Percentiles rank a stretch among this genome's conserved stretches.
phyloP scores from a whole-genome alignment of 106 monocot species.

The Gastrodia elata region DNA sequence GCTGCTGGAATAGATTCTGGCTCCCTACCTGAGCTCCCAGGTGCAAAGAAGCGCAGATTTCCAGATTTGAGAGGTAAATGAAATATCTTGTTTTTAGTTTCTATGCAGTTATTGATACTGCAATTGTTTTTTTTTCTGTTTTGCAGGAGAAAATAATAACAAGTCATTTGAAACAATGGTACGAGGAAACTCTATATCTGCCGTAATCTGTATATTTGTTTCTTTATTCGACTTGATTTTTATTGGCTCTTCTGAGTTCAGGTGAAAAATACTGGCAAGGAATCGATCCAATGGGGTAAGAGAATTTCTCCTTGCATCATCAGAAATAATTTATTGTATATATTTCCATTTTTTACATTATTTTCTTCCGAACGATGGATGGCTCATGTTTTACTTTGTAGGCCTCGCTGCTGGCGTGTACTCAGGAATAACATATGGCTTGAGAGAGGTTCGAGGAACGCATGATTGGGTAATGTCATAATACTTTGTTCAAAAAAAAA shows the following conservation, averaged over 20 bases:
- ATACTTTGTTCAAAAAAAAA: not conserved
- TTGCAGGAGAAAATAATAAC: slow-evolving; percentile 56
- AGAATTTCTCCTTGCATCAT: not conserved
- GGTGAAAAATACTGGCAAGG: slow-evolving; percentile 69
- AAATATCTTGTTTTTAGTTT: not conserved
- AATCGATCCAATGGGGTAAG: slow-evolving; percentile 85
- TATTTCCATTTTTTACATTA: not conserved
- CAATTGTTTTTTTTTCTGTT: not conserved
- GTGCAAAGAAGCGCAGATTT: slow-evolving; percentile 37
- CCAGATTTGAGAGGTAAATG: slow-evolving; percentile 43
- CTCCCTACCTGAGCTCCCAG: slow-evolving; percentile 17
- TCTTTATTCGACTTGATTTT: not conserved
- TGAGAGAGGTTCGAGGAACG: slow-evolving; percentile 71
- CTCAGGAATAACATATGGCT: slow-evolving; percentile 80
- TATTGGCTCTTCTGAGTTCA: slow-evolving; percentile 12
- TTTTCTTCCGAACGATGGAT: not conserved
- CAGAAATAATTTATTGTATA: not conserved
- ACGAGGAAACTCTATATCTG: not conserved
- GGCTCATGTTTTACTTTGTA: slow-evolving; percentile 9
- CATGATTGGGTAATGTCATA: slow-evolving; percentile 75
- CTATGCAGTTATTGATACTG: not conserved
- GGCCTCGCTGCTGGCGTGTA: slow-evolving; percentile 76
- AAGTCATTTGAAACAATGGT: slow-evolving; percentile 79
- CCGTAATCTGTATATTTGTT: not conserved
- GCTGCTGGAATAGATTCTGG: slow-evolving; percentile 24